These are phyloP conservation scores for Passiflora organensis DNA, from an alignment of 345 rosid species.

Conservation along the genomic window DNA sequence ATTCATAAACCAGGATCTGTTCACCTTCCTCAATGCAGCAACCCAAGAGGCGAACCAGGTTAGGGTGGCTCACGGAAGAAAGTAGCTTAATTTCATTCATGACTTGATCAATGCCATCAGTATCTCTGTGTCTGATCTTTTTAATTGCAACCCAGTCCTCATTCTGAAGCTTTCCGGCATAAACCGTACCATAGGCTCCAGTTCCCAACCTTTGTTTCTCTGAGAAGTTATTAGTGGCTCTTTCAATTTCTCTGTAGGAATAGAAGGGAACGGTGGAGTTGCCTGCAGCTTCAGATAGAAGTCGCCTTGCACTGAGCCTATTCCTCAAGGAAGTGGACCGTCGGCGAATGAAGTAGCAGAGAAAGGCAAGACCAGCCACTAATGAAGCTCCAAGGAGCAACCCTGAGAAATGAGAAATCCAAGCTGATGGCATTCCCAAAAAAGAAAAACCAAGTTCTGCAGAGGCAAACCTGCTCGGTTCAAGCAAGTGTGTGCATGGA, in stretches of 20 bases:
- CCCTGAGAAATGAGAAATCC: slow-evolving; percentile 38
- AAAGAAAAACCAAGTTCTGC: no score
- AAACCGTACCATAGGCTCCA: slow-evolving; percentile 95
- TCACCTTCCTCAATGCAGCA: slow-evolving; percentile 90
- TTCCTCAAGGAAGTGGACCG: slow-evolving; percentile 40
- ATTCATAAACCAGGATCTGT: slow-evolving; percentile 84
- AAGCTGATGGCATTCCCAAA: no score
- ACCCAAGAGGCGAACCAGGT: slow-evolving; percentile 83
- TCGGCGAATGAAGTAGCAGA: slow-evolving; percentile 38
- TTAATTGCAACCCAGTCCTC: slow-evolving; percentile 82
- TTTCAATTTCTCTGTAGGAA: slow-evolving; percentile 68
- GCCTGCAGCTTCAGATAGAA: slow-evolving; percentile 68
- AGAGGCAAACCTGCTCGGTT: no score
- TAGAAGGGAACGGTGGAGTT: slow-evolving; percentile 64
- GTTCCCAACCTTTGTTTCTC: slow-evolving; percentile 74
- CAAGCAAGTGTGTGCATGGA: no score
- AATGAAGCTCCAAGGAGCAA: slow-evolving; percentile 51
- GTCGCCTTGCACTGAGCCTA: slow-evolving; percentile 62
- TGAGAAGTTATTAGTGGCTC: slow-evolving; percentile 65
- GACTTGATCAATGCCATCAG: slow-evolving; percentile 77
- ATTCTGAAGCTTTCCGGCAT: slow-evolving; percentile 64
- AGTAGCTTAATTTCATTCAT: slow-evolving; percentile 95
- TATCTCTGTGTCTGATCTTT: slow-evolving; percentile 64
- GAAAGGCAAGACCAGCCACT: slow-evolving; percentile 34
- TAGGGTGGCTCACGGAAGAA: slow-evolving; percentile 86